These are phyloP conservation scores for Paramecium caudatum DNA, from an alignment of 73 alveolate genomes.

Conservation along the genomic window DNA sequence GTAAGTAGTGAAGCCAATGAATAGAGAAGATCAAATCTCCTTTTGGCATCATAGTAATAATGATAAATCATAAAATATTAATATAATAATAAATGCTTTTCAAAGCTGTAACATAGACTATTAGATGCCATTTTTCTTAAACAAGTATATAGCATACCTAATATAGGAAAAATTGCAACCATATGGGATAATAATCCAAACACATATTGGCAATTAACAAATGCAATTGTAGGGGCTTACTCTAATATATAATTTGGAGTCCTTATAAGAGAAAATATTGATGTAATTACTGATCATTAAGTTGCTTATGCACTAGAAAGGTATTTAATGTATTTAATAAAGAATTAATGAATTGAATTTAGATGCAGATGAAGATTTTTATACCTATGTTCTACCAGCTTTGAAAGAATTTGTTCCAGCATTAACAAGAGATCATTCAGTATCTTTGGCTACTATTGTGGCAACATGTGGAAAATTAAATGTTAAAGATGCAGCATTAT, in stretches of 20 bases:
- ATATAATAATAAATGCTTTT: slow-evolving; percentile 16
- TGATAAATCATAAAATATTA: neutral
- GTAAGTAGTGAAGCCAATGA: neutral
- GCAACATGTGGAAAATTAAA: slow-evolving; percentile 57
- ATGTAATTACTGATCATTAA: slow-evolving; percentile 46
- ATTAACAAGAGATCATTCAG: slow-evolving; percentile 60
- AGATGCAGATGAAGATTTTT: slow-evolving; percentile 60
- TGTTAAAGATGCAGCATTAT: slow-evolving; percentile 18
- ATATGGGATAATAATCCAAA: neutral
- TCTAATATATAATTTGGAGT: slow-evolving; percentile 55
- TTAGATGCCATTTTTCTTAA: slow-evolving; percentile 4
- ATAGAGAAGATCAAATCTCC: slow-evolving; percentile 27
- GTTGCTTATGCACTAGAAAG: slow-evolving; percentile 51
- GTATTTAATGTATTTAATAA: neutral
- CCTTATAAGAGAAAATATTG: slow-evolving; percentile 44
- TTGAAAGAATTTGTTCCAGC: slow-evolving; percentile 48
- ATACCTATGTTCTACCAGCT: slow-evolving; percentile 38
- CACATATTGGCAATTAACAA: neutral
- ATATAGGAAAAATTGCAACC: neutral
- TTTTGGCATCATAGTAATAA: neutral
- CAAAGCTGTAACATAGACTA: slow-evolving; percentile 7
- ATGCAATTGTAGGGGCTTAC: slow-evolving; percentile 54
- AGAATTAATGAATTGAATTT: slow-evolving; percentile 50
- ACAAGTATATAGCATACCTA: slow-evolving; percentile 5
- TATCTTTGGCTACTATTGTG: slow-evolving; percentile 1